Conservation (phyloP, 1,284 basidiomycete species). For the Microbotryum scabiosae region DNA sequence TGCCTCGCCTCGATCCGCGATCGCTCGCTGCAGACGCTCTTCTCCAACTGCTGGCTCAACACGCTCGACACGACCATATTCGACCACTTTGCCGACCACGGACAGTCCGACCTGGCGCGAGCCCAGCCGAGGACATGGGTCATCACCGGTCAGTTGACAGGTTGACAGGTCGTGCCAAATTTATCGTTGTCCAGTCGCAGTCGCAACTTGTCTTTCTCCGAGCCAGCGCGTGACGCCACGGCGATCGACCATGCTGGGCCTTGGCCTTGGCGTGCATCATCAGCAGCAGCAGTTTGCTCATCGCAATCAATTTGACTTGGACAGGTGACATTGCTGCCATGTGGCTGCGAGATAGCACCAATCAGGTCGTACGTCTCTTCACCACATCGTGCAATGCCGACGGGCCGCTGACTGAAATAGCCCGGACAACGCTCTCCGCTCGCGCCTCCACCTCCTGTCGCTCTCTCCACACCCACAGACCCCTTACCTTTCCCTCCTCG, state of each 20-base stretch:
- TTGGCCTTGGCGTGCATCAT: too few relatives aligned
- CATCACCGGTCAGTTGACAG: slow-evolving; percentile 3
- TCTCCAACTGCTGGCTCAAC: neutral
- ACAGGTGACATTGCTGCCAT: slow-evolving; percentile 1
- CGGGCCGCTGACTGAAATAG: neutral
- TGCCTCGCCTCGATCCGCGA: neutral
- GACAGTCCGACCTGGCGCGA: neutral
- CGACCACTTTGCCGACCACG: neutral
- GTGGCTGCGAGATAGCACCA: slow-evolving; percentile 3
- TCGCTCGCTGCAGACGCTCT: neutral
- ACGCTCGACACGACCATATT: slow-evolving; percentile 9
- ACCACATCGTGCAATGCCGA: neutral
- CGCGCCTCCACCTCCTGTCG: too few relatives aligned
- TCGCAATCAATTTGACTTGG: too few relatives aligned
- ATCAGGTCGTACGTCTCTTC: slow-evolving; percentile 2
- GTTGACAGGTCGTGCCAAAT: neutral
- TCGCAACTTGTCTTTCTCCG: neutral
- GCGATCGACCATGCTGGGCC: neutral
- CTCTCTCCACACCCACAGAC: neutral
- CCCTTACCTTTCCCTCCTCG: slow-evolving; percentile 1
- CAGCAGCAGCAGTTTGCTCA: too few relatives aligned
- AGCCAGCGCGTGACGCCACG: neutral
- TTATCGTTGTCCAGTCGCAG: too few relatives aligned
- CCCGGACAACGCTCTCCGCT: neutral
- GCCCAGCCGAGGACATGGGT: slow-evolving; percentile 3